Evolutionary conservation across 768 basidiomycete genomes (phyloP).

Genomic region (Lactarius indigo): DNA sequence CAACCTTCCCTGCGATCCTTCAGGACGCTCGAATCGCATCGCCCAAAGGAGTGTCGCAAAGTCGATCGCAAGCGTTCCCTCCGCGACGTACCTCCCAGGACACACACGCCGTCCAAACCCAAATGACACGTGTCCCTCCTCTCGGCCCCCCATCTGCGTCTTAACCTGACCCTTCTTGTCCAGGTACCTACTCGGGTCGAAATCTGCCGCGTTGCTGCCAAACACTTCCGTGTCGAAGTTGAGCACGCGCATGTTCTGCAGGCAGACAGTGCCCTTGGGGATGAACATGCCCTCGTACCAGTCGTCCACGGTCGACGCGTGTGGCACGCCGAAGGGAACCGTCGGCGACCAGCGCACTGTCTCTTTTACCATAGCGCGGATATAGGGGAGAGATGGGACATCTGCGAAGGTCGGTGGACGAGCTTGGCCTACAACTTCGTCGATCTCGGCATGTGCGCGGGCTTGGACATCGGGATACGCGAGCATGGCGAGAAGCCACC

Average conservation of each 20-base stretch:
- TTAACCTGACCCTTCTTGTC: slow-evolving; percentile 3
- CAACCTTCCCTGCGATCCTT: slow-evolving; percentile 3
- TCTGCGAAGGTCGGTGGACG: slow-evolving; percentile 39
- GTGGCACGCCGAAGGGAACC: slow-evolving; percentile 25
- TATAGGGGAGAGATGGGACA: slow-evolving; percentile 34
- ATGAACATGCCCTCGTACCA: slow-evolving; percentile 21
- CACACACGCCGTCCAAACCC: slow-evolving; percentile 34
- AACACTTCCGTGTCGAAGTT: neutral
- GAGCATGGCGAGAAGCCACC: slow-evolving; percentile 41
- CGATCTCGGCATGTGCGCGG: slow-evolving; percentile 42
- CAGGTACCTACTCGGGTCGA: neutral
- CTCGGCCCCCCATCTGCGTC: slow-evolving; percentile 26
- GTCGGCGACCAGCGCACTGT: slow-evolving; percentile 29
- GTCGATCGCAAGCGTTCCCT: slow-evolving; percentile 32
- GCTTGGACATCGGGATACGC: slow-evolving; percentile 36
- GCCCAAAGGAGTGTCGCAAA: slow-evolving; percentile 33
- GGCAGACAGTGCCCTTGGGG: slow-evolving; percentile 12
- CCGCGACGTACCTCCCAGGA: slow-evolving; percentile 33
- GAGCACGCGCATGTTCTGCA: neutral
- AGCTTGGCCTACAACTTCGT: slow-evolving; percentile 33
- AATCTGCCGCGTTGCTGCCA: neutral
- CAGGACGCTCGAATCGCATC: slow-evolving; percentile 19
- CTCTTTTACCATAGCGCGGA: slow-evolving; percentile 38
- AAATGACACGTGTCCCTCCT: slow-evolving; percentile 29
- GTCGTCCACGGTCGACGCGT: slow-evolving; percentile 3